phyloP scores from a whole-genome alignment of 2,329 filamentous ascomycete species.

The Juglanconis sp. region DNA sequence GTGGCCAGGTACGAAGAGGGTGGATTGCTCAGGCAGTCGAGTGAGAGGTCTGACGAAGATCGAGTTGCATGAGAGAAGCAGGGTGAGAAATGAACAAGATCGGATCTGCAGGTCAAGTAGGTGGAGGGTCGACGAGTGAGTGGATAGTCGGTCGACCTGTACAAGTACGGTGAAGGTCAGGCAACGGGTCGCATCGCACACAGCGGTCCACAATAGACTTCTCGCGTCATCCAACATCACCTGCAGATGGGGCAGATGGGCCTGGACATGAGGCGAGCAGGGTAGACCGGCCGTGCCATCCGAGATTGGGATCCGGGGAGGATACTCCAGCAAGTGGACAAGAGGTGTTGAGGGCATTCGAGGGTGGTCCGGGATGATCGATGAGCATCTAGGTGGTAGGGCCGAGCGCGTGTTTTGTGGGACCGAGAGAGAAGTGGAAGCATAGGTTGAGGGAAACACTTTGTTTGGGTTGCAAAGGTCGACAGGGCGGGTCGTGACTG shows the following conservation, averaged over 20 bases:
- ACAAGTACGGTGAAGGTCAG: neutral
- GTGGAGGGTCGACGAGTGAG: too few species aligned
- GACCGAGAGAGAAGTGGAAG: neutral
- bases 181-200: neutral
- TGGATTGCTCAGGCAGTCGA: neutral
- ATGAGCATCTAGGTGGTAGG: neutral
- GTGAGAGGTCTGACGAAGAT: neutral
- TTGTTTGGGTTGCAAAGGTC: neutral
- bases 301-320: neutral
- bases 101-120: neutral
- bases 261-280: neutral
- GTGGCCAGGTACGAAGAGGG: neutral
- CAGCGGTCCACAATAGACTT: neutral
- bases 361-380: neutral
- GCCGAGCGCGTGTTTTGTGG: slow-evolving; percentile 3
- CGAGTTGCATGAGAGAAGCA: neutral
- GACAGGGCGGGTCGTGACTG: neutral
- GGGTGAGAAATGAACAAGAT: neutral
- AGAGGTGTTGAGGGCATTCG: slow-evolving; percentile 3
- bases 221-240: neutral
- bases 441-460: neutral
- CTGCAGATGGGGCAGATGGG: neutral
- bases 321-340: neutral
- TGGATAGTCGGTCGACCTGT: neutral
- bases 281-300: neutral